phyloP scores from a whole-genome alignment of 2,329 filamentous ascomycete species.

The Colletotrichum musicola region DNA sequence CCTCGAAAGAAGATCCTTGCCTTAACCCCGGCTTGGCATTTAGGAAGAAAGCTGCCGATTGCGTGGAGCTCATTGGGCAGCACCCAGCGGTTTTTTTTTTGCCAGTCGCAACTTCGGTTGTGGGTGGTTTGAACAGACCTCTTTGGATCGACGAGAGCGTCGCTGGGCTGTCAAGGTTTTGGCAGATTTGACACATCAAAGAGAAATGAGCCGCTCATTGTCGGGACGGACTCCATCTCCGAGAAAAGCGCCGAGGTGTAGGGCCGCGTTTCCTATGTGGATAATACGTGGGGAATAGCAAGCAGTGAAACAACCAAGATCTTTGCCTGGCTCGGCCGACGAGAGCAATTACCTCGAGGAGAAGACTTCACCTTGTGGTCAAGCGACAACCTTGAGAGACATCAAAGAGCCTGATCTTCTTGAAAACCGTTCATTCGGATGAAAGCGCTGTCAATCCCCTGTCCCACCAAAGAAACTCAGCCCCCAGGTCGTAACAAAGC shows the following conservation, averaged over 20 bases:
- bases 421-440: no score
- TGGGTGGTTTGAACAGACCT: neutral
- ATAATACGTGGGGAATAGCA: neutral
- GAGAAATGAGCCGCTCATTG: neutral
- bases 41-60: neutral
- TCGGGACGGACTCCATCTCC: neutral
- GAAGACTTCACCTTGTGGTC: no score
- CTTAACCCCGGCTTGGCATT: constrained; percentile 5
- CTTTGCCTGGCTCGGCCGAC: no score
- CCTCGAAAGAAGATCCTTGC: neutral
- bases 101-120: neutral
- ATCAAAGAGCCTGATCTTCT: no score
- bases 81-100: no score
- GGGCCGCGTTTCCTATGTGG: no score
- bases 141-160: neutral
- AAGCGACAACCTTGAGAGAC: no score
- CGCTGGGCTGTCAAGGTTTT: neutral
- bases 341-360: no score
- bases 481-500: no score
- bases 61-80: neutral
- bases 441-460: no score
- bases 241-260: neutral
- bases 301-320: no score
- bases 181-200: neutral
- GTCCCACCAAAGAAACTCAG: no score